phyloP scores from a whole-genome alignment of 1,284 basidiomycete genomes.

The Irpex sp. region DNA sequence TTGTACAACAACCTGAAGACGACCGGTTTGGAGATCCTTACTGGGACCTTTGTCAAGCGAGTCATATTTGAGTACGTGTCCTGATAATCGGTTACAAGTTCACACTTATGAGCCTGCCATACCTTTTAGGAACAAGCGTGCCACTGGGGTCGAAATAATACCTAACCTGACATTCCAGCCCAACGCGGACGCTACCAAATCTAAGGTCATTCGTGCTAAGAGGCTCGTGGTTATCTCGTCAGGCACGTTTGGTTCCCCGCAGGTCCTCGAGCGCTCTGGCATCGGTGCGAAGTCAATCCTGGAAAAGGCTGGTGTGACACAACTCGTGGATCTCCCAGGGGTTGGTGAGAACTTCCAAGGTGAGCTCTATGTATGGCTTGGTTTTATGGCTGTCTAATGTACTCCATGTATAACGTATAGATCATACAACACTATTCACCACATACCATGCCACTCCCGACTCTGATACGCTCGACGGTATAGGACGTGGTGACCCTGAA shows the following conservation, averaged over 20 bases:
- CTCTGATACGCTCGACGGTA: conserved; percentile 39
- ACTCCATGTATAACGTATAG: conserved; percentile 26
- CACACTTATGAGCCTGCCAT: not conserved
- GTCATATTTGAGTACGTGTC: conserved; percentile 23
- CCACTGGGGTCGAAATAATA: conserved; percentile 55
- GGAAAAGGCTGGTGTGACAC: conserved; percentile 34
- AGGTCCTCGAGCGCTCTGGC: conserved; percentile 44
- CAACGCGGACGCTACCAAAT: conserved; percentile 15
- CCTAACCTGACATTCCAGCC: conserved; percentile 30
- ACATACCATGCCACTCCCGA: conserved; percentile 37
- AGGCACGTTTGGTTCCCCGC: conserved; percentile 53
- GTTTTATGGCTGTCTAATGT: not conserved
- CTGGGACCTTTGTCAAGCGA: conserved; percentile 24
- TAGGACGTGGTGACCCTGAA: conserved; percentile 35
- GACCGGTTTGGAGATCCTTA: conserved; percentile 21
- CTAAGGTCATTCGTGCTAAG: conserved; percentile 32
- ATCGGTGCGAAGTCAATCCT: conserved; percentile 32
- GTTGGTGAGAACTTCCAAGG: conserved; percentile 57
- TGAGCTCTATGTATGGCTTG: conserved; percentile 16
- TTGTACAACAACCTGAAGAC: conserved; percentile 43
- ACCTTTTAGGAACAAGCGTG: conserved; percentile 40
- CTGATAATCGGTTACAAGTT: no score
- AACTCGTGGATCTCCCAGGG: conserved; percentile 49
- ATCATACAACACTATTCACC: conserved; percentile 37
- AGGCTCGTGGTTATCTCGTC: conserved; percentile 45